Evolutionary conservation across 495 filamentous ascomycete genomes (phyloP).

Genomic region (Halenospora varia): DNA sequence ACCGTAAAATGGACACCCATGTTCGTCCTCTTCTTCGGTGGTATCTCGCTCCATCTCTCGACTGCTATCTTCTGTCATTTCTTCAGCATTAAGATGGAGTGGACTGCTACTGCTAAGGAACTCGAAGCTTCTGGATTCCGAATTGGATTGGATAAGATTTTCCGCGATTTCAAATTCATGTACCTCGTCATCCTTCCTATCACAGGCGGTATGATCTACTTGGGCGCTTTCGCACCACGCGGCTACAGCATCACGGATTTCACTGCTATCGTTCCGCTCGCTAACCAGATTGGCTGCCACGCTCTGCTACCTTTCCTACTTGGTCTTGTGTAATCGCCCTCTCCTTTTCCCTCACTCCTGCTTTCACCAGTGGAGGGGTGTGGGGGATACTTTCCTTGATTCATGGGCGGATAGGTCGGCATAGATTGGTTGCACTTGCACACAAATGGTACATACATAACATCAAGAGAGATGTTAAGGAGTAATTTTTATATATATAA

Average conservation of each 20-base stretch:
- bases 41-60: conserved; percentile 56
- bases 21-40: conserved; percentile 58
- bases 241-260: conserved; percentile 35
- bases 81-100: conserved; percentile 57
- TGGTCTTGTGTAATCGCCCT: not conserved
- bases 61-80: conserved; percentile 56
- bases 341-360: not conserved
- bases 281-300: conserved; percentile 29
- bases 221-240: conserved; percentile 27
- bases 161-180: conserved; percentile 23
- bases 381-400: too few species aligned
- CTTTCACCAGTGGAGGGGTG: too few species aligned
- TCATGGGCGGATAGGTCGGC: not conserved
- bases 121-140: conserved; percentile 35
- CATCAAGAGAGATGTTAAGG: too few species aligned
- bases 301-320: conserved; percentile 8
- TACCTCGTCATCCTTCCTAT: conserved; percentile 15
- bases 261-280: conserved; percentile 35
- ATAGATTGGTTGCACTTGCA: not conserved
- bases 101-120: conserved; percentile 60
- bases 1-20: conserved; percentile 61
- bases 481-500: too few species aligned
- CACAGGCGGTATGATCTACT: conserved; percentile 28
- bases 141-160: conserved; percentile 12
- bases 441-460: too few species aligned